Evolutionary conservation across 768 basidiomycete genomes (phyloP).

Genomic region (Phanerochaete carnosa): DNA sequence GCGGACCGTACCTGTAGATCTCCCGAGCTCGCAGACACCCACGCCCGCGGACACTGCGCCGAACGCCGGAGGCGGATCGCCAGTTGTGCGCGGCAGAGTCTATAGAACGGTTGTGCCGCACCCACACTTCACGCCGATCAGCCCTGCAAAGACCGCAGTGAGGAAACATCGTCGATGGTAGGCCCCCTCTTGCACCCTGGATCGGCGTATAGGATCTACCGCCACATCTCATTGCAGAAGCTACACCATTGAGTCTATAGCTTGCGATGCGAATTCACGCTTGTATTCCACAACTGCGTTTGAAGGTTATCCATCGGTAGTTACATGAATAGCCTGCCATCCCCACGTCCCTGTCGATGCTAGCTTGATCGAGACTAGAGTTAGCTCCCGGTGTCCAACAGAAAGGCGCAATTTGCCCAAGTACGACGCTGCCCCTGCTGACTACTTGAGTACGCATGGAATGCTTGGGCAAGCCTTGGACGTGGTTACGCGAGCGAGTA

Average conservation of each 20-base stretch:
- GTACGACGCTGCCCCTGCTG: neutral
- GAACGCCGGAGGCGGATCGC: neutral
- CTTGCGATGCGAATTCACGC: neutral
- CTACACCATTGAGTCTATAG: neutral
- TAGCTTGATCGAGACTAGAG: neutral
- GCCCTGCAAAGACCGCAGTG: neutral
- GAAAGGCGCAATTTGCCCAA: neutral
- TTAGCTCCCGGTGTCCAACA: neutral
- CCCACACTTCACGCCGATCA: neutral
- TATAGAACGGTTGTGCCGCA: neutral
- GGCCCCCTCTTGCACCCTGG: neutral
- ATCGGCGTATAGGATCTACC: neutral
- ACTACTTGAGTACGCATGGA: too few relatives aligned
- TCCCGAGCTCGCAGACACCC: neutral
- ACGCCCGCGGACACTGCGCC: neutral
- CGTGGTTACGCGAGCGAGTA: neutral
- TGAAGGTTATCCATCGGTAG: neutral
- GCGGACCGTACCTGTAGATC: neutral
- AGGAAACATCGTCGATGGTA: neutral
- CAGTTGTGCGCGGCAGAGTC: neutral
- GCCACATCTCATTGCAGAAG: neutral
- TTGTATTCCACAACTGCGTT: neutral
- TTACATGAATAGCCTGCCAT: neutral
- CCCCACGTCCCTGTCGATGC: neutral
- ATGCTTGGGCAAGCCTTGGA: too few relatives aligned